Evolutionary conservation across 2,329 filamentous ascomycete genomes (phyloP).

Genomic region (Alternaria novae-zelandiae): DNA sequence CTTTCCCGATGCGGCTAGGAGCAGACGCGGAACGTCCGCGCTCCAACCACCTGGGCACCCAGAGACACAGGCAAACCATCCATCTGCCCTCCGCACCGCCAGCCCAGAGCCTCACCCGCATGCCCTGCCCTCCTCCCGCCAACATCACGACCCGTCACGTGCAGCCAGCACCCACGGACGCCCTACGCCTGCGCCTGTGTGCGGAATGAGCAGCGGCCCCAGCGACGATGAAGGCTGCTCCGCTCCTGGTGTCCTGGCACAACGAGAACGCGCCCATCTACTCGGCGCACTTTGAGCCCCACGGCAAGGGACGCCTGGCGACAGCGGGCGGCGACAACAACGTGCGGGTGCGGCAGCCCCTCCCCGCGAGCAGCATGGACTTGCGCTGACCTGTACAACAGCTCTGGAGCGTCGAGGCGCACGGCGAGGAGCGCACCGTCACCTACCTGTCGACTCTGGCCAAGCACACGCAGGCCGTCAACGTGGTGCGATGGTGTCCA

Average conservation of each 20-base stretch:
- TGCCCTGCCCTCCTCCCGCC: background rate
- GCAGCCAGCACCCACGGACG: slow-evolving; percentile 15
- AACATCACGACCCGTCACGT: slow-evolving; percentile 11
- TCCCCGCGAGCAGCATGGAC: background rate
- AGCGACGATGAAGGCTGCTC: slow-evolving; percentile 84
- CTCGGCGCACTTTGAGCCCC: slow-evolving; percentile 93
- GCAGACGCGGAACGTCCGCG: slow-evolving; percentile 27
- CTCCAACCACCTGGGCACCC: slow-evolving; percentile 23
- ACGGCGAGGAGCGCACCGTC: slow-evolving; percentile 85
- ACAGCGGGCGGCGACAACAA: slow-evolving; percentile 97
- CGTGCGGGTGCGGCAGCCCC: slow-evolving; percentile 73
- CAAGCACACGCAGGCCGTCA: slow-evolving; percentile 96
- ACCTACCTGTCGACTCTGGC: slow-evolving; percentile 89
- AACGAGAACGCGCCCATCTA: slow-evolving; percentile 97
- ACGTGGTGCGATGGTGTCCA: slow-evolving; percentile 95
- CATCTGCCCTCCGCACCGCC: slow-evolving; percentile 2
- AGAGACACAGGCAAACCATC: slow-evolving; percentile 21
- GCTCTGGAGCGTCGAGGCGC: slow-evolving; percentile 89
- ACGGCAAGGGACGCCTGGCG: slow-evolving; percentile 88
- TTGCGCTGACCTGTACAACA: slow-evolving; percentile 54
- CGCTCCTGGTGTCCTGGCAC: slow-evolving; percentile 98
- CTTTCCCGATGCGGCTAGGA: slow-evolving; percentile 25
- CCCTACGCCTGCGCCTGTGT: slow-evolving; percentile 1
- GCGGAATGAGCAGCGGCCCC: slow-evolving; percentile 23
- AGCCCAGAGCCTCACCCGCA: background rate